Conservation (phyloP, 768 basidiomycete species). For the Rickenella mellea region DNA sequence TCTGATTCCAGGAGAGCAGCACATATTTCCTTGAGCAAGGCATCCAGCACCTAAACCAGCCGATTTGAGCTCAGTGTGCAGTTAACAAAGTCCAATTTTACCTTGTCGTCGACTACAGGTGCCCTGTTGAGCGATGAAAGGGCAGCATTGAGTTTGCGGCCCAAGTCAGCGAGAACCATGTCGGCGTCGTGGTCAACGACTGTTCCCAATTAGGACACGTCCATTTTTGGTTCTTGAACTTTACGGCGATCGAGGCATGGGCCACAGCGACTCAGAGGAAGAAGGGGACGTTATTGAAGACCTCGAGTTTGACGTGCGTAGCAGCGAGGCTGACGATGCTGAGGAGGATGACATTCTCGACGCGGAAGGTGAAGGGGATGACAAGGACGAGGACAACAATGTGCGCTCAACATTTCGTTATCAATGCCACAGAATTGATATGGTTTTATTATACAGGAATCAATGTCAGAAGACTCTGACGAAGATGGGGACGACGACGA, state of each 20-base stretch:
- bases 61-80: slow-evolving; percentile 8
- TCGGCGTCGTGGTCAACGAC: too few relatives aligned
- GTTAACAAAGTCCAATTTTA: slow-evolving; percentile 4
- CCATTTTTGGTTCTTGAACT: too few relatives aligned
- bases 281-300: slow-evolving; percentile 57
- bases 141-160: slow-evolving; percentile 87
- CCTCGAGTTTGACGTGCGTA: slow-evolving; percentile 38
- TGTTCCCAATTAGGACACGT: too few relatives aligned
- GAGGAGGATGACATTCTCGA: slow-evolving; percentile 55
- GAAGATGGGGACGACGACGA: slow-evolving; percentile 47
- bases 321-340: slow-evolving; percentile 38
- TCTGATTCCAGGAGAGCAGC: slow-evolving; percentile 91
- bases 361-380: slow-evolving; percentile 40
- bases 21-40: slow-evolving; percentile 89
- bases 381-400: slow-evolving; percentile 46
- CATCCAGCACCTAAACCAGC: slow-evolving; percentile 72
- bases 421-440: not conserved
- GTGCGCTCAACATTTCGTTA: slow-evolving; percentile 64
- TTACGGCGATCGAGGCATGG: too few relatives aligned
- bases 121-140: slow-evolving; percentile 82
- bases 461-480: slow-evolving; percentile 51
- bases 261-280: slow-evolving; percentile 54
- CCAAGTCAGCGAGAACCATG: slow-evolving; percentile 96
- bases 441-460: slow-evolving; percentile 30
- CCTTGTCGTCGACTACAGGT: slow-evolving; percentile 88